Base-by-base conservation (phyloP, 345 rosid species). In the Populus ilicifolia region DNA sequence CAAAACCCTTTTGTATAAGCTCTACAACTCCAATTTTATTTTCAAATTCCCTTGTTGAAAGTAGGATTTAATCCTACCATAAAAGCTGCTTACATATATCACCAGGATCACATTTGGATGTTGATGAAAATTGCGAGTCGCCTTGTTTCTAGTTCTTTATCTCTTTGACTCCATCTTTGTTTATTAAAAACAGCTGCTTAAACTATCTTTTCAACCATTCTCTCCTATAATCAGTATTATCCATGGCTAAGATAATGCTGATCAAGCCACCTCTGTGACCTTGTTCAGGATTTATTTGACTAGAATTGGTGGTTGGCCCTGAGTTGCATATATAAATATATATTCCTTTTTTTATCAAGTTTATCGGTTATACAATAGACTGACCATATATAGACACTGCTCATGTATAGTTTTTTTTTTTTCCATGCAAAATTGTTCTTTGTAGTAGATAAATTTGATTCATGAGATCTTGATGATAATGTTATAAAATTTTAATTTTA, bases 151-250 rank as follows among this genome's bases (percentile, higher is more conserved):
- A 17, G 25, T 41, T 8, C 17, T 63, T 23, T 61, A 6, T 27
- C 62, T 35, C 5, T n/a, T 29, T 62, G 50, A 5, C 29, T 25
- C 61, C 41, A 18, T 21, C 64, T 62, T 38, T 30, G 39, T 73
- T 61, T 62, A 17, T n/a, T 50, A 50, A 50, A 18, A 50, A 50
- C n/a, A 50, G 56, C 56, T 50, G 66, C 75, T 72, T 35, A 12
- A 43, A 43, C 69, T 29, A 44, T 63, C 41, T 50, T 74, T 65
- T 44, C 14, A 54, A 43, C 17, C n/a, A 35, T 43, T 54, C 9
- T 25, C n/a, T 71, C 39, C 75, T 56, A 72, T 72, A 54, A 72
- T 54, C 56, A n/a, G 48, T 65, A 17, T 11, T 72, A 10, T 3
- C 18, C 21, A 69, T 6, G 30, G 30, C 35, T 41, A 69, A 25